phyloP scores from a whole-genome alignment of 176 grass and related monocot species.

The Avena atlantica region DNA sequence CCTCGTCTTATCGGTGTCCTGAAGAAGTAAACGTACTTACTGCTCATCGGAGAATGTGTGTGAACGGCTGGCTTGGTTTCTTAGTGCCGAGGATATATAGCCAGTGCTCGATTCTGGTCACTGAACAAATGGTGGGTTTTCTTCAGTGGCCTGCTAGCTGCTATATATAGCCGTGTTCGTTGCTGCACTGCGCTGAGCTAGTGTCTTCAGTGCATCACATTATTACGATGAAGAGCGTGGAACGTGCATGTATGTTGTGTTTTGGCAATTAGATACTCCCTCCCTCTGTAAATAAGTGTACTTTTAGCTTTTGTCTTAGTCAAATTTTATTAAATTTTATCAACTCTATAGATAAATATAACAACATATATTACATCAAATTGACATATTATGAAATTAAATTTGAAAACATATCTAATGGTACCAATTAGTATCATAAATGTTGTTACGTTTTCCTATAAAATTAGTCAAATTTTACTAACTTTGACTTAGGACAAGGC shows the following conservation, averaged over 20 bases:
- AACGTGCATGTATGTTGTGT: not conserved
- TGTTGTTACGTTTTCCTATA: no score
- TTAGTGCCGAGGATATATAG: not conserved
- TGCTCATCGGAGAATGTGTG: not conserved
- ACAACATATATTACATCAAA: no score
- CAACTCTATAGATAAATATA: no score
- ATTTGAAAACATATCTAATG: no score
- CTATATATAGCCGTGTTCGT: not conserved
- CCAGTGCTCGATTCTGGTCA: not conserved
- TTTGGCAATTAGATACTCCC: not conserved
- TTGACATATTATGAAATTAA: no score
- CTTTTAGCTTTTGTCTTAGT: no score
- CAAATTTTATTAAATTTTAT: no score
- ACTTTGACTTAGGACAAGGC: no score
- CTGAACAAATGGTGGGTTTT: not conserved
- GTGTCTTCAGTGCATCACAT: not conserved
- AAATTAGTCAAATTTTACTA: no score
- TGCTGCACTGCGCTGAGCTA: not conserved
- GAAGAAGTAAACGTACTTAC: no score
- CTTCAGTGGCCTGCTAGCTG: not conserved
- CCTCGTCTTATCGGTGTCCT: not conserved
- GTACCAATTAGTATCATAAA: no score
- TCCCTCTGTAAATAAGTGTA: no score
- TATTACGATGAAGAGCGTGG: not conserved
- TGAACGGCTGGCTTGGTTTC: not conserved